Base-by-base conservation (phyloP, 2,329 filamentous ascomycete species). In the Fusarium irregulare region DNA sequence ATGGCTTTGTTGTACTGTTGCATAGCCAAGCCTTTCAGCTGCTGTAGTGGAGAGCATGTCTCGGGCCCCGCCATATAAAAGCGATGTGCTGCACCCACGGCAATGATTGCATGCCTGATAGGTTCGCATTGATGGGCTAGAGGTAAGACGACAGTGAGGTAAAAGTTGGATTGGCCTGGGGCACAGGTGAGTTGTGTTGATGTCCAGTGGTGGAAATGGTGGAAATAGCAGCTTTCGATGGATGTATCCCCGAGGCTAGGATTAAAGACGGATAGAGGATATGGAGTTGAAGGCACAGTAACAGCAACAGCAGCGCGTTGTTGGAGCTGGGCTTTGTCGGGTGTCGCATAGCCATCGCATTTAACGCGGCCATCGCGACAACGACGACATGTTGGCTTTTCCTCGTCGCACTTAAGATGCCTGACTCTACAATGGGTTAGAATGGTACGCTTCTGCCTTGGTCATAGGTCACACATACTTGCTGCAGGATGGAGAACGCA, bases 351-450 rank as follows among this genome's bases (percentile, higher is more conserved):
- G 4, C 73, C 73, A 13, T 75, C 73, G 20, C 73, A 75, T 28
- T 66, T 67, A 37, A 73, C 64, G 2, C 65, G 55, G 5, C 55
- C 47, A 7, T 63, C 62, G 6, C 51, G 50, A 53, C 73, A 75
- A 14, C 73, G 65, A 6, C 49, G 67, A 28, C 73, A 75, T 1
- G 60, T 62, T 9, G 73, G 73, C 18, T 75, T 76, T 21, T 68
- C 61, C 42, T 77, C 76, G 46, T 77, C 76, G 44, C 76, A 77
- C 30, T 75, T 75, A 27, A 72, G 42, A 27, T 73, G 73, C 9
- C 73, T 68, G 25, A 70, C 62, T 56, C 72, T 74, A 49, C 23
- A 4, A 40, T 14, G 7, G 14, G 45, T 58, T 59, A 65, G 58
- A 23, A 18, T 18, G 13, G 16, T 27, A 42, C 6, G 6, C 18